Evolutionary conservation across 176 grass and related monocot genomes (phyloP).

Genomic region (Echinochloa phyllopogon): DNA sequence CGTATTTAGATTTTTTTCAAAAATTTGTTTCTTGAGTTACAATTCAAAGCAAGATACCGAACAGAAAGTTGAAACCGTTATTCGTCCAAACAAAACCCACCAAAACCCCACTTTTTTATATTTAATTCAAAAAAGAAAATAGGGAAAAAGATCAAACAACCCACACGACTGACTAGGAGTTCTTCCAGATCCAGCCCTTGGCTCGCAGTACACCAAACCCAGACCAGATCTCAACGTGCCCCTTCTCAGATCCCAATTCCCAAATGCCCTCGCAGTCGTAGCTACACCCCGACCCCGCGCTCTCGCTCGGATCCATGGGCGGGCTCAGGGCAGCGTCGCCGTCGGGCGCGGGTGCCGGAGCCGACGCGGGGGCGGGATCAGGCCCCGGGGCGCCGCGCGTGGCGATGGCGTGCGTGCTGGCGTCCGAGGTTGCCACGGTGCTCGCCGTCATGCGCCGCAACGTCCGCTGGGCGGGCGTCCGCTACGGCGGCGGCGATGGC

Average conservation of each 20-base stretch:
- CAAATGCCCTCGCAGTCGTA: conserved; percentile 49
- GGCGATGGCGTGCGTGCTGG: conserved; percentile 83
- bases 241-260: conserved; percentile 51
- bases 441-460: conserved; percentile 98
- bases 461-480: conserved; percentile 84
- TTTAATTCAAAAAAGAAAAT: background rate
- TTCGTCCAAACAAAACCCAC: background rate
- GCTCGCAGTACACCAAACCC: conserved; percentile 3
- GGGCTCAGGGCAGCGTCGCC: conserved; percentile 52
- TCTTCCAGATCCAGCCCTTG: conserved; percentile 44
- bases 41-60: background rate
- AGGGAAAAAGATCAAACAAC: background rate
- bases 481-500: conserved; percentile 62
- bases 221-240: conserved; percentile 42
- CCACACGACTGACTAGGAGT: background rate
- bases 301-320: conserved; percentile 52
- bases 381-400: conserved; percentile 19
- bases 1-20: no score
- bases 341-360: background rate
- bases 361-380: conserved; percentile 8
- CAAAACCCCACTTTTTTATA: background rate
- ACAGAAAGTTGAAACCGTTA: background rate
- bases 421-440: conserved; percentile 90
- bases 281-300: conserved; percentile 20
- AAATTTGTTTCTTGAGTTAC: background rate